Evolutionary conservation across 2,329 filamentous ascomycete species (phyloP), one percentile per base, ranked within the genome.

Genomic region (Colletotrichum limetticola): DNA sequence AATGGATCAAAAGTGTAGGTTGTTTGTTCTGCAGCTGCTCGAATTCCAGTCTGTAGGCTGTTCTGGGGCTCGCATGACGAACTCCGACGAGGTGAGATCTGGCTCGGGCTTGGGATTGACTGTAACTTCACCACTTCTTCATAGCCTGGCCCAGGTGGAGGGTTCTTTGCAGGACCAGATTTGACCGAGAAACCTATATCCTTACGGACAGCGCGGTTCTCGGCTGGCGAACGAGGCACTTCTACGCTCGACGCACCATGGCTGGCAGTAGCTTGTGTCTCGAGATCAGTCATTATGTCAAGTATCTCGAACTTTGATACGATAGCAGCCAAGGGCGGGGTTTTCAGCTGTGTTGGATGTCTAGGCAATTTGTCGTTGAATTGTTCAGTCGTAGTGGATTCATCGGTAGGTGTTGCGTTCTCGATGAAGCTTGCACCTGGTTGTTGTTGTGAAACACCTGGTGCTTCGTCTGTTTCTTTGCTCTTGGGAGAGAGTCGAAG

Each of bases 261-360:
- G 14, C 28, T 42, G 11, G 42, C 24, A n/a, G 32, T n/a, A 24
- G 46, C n/a, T 46, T 32, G 46, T 14, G n/a, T 53, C 24, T 73
- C 61, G 7, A 62, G 11, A 8, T 57, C 62, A 32, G 58, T 57
- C 56, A 56, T 37, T 22, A 62, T 49, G 26, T 66, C 61, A 16
- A 71, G 28, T 8, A 73, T 71, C 12, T 71, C 68, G 52, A 68
- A 72, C 42, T 64, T 69, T 12, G 65, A 72, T 7, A 69, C 65
- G 19, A 72, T 46, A n/a, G 70, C 59, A n/a, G 70, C 70, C 49
- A 69, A 12, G 19, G 4, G 42, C 42, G 42, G 19, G 19, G 4
- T 5, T 19, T 22, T 35, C 28, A 6, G 19, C 19, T 28, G 11
- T 32, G 11, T 55, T 26, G 52, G 19, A 19, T 58, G 56, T 3